Conservation (phyloP, 257 asterid species). For the Capsicum rhomboideum region DNA sequence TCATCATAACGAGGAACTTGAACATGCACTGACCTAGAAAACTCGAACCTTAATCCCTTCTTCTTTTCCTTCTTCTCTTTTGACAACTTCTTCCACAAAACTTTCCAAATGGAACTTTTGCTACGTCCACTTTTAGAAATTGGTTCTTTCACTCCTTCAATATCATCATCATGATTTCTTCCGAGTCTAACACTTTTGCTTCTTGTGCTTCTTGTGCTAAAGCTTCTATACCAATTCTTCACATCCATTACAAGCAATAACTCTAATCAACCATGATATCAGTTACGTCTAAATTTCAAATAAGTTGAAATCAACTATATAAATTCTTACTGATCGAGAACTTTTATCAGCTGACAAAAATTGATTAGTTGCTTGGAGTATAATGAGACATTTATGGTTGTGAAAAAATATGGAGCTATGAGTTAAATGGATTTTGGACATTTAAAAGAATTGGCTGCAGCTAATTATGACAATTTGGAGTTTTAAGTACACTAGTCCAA, state of each 20-base stretch:
- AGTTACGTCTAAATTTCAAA: neutral
- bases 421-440: neutral
- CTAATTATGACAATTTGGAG: neutral
- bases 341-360: no score
- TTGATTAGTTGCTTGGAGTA: neutral
- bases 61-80: slow-evolving; percentile 7
- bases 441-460: neutral
- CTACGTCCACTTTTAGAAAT: neutral
- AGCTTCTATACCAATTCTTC: slow-evolving; percentile 6
- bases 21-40: neutral
- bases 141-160: neutral
- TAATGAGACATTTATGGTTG: neutral
- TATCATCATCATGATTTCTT: neutral
- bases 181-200: slow-evolving; percentile 10
- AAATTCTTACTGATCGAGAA: neutral
- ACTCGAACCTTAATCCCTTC: neutral
- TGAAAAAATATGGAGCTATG: neutral
- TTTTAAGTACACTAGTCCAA: neutral
- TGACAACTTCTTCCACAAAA: slow-evolving; percentile 9
- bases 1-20: slow-evolving; percentile 10
- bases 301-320: neutral
- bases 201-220: slow-evolving; percentile 2
- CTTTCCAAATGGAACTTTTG: slow-evolving; percentile 6
- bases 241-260: slow-evolving; percentile 1
- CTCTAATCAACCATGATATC: neutral